Conservation (phyloP, 1,284 basidiomycete species). For the Heterobasidion parviporum region DNA sequence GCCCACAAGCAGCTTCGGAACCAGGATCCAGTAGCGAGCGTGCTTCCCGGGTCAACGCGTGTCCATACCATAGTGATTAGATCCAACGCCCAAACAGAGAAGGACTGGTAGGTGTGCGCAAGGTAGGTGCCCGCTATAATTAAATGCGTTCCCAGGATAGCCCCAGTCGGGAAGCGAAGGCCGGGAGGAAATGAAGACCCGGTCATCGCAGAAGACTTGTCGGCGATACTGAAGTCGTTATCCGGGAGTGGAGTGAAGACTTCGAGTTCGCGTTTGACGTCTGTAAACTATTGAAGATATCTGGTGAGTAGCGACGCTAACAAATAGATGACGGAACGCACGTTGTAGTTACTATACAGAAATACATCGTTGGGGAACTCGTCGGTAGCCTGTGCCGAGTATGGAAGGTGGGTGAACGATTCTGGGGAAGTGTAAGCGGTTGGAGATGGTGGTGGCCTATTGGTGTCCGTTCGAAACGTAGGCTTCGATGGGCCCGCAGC, state of each 20-base stretch:
- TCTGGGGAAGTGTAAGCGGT: slow-evolving; percentile 35
- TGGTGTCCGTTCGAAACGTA: slow-evolving; percentile 4
- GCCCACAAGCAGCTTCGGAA: slow-evolving; percentile 82
- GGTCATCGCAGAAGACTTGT: slow-evolving; percentile 71
- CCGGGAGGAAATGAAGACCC: slow-evolving; percentile 80
- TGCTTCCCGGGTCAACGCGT: slow-evolving; percentile 76
- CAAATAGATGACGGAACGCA: slow-evolving; percentile 25
- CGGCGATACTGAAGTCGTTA: slow-evolving; percentile 61
- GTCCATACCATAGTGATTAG: slow-evolving; percentile 76
- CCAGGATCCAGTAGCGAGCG: slow-evolving; percentile 79
- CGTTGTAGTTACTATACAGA: slow-evolving; percentile 86
- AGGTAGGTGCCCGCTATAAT: slow-evolving; percentile 88
- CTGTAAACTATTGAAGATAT: slow-evolving; percentile 69
- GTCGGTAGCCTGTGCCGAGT: slow-evolving; percentile 62
- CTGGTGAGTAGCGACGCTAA: neutral
- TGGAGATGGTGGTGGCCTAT: neutral
- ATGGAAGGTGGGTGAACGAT: slow-evolving; percentile 62
- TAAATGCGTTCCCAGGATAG: slow-evolving; percentile 80
- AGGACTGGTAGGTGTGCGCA: slow-evolving; percentile 82
- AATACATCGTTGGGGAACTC: slow-evolving; percentile 74
- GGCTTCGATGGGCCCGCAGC: slow-evolving; percentile 4
- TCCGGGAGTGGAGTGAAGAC: slow-evolving; percentile 72
- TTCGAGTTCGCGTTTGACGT: slow-evolving; percentile 89
- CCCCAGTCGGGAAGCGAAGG: slow-evolving; percentile 88
- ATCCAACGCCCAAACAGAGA: slow-evolving; percentile 87